Evolutionary conservation across 75 land plant species (phyloP).

Genomic region (Pinus taeda): DNA sequence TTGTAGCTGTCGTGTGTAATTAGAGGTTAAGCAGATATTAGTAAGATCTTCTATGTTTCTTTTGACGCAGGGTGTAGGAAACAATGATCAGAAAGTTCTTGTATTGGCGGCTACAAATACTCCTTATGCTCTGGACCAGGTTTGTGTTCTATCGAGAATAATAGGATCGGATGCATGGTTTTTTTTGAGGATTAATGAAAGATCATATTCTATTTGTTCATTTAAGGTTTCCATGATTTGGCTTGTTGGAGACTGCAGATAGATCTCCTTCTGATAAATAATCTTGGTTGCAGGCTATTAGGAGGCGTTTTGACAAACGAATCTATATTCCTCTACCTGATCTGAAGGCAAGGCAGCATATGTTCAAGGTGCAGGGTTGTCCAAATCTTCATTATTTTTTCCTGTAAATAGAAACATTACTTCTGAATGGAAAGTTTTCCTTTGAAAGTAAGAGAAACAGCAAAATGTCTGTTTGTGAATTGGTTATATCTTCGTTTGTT

Average conservation of each 20-base stretch:
- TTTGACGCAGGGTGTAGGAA: constrained; percentile 80
- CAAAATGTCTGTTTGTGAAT: not conserved
- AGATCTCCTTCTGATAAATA: not conserved
- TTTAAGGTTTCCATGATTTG: not conserved
- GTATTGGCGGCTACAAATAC: constrained; percentile 99
- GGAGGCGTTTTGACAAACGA: constrained; percentile 96
- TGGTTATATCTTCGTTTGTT: not conserved
- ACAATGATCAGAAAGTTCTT: constrained; percentile 93
- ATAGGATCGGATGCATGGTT: not conserved
- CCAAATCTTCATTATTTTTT: not conserved
- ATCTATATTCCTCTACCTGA: constrained; percentile 99
- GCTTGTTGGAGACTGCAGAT: constrained; percentile 1
- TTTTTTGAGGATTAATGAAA: not conserved
- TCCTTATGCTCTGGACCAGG: constrained; percentile 98
- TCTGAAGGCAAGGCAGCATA: constrained; percentile 92
- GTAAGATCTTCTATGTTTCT: not conserved
- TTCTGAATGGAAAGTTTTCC: not conserved
- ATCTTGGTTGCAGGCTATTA: constrained; percentile 61
- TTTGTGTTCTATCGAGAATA: constrained; percentile 15
- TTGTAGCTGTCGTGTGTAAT: not conserved
- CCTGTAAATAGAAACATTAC: not conserved
- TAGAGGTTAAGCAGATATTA: not conserved
- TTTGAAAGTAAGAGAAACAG: not conserved
- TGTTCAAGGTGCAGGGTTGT: constrained; percentile 85
- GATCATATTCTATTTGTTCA: not conserved